phyloP scores from a whole-genome alignment of 306 rosid species.

The Biancaea sappan region DNA sequence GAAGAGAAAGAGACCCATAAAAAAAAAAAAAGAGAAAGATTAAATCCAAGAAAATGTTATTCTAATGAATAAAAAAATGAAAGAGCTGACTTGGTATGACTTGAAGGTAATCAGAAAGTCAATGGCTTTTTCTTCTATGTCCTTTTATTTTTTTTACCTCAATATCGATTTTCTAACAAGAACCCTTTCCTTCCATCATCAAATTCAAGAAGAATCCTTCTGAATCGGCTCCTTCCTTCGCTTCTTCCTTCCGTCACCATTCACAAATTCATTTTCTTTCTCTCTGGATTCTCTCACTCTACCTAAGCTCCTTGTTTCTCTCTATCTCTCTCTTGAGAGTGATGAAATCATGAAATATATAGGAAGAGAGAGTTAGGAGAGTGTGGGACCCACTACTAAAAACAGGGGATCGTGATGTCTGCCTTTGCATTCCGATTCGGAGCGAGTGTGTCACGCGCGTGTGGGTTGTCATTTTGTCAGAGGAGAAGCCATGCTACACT shows the following conservation, averaged over 20 bases:
- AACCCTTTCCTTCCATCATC: not conserved
- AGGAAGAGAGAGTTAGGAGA: not conserved
- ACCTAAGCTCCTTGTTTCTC: not conserved
- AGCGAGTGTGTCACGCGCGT: conserved; percentile 35
- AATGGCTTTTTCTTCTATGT: conserved; percentile 28
- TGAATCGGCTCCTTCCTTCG: not conserved
- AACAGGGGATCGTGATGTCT: conserved; percentile 41
- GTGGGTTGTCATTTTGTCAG: conserved; percentile 3
- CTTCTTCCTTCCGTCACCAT: conserved; percentile 21
- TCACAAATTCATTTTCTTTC: conserved; percentile 8
- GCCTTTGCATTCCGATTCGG: conserved; percentile 17
- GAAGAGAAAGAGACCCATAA: conserved; percentile 50
- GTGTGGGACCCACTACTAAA: conserved; percentile 46
- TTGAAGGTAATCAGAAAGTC: conserved; percentile 30
- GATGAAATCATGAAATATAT: conserved; percentile 16
- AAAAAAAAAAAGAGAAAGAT: not conserved
- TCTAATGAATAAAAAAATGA: not conserved
- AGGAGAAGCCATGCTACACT: not conserved
- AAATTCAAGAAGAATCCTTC: not conserved
- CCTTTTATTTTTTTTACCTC: not conserved
- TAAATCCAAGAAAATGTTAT: not conserved
- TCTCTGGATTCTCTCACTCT: not conserved
- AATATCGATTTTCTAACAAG: not conserved
- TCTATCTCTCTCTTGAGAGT: not conserved
- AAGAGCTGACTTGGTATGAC: conserved; percentile 40